A percentile compares a stretch with the other conserved stretches of the same genome.
Conservation (phyloP, 2,329 filamentous ascomycete genomes). For the Fusarium devonianum region DNA sequence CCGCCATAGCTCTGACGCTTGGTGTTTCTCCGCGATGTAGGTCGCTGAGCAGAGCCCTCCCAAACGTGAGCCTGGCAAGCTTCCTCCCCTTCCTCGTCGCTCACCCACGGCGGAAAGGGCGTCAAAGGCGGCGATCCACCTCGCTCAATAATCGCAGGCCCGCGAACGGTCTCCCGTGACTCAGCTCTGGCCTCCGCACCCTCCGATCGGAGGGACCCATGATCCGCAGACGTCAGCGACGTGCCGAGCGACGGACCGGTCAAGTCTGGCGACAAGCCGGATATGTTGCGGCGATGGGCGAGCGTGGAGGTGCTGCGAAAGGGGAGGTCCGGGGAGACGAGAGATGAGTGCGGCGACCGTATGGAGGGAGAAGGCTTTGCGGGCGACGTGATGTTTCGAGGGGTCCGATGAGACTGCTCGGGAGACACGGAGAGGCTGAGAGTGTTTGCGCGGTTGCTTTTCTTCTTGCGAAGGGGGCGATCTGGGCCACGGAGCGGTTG, state of each 20-base stretch:
- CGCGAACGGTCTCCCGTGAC: conserved; percentile 32
- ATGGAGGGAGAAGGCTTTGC: conserved; percentile 2
- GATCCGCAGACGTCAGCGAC: conserved; percentile 12
- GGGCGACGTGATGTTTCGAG: conserved; percentile 22
- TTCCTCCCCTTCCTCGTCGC: conserved; percentile 27
- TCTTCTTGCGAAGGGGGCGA: conserved; percentile 26
- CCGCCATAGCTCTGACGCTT: conserved; percentile 13
- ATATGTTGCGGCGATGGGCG: conserved; percentile 14
- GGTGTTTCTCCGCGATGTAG: not conserved
- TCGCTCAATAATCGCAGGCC: conserved; percentile 13
- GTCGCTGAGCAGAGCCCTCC: conserved; percentile 5
- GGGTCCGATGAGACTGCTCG: conserved; percentile 5
- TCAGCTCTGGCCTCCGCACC: conserved; percentile 9
- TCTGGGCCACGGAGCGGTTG: conserved; percentile 9
- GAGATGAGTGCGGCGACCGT: conserved; percentile 7
- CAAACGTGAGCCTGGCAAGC: conserved; percentile 20
- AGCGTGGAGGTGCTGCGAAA: conserved; percentile 10
- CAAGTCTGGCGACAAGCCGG: not conserved
- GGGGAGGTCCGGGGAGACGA: conserved; percentile 17
- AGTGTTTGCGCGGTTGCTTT: conserved; percentile 15
- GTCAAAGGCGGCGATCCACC: conserved; percentile 34
- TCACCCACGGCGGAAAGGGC: conserved; percentile 40
- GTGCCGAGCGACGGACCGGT: conserved; percentile 8
- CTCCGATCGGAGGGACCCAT: conserved; percentile 17
- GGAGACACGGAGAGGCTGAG: conserved; percentile 27